Percentiles rank a stretch among this genome's conserved stretches.
phyloP scores from a whole-genome alignment of 2,329 filamentous ascomycete genomes.

The Pestalotiopsis sp. region DNA sequence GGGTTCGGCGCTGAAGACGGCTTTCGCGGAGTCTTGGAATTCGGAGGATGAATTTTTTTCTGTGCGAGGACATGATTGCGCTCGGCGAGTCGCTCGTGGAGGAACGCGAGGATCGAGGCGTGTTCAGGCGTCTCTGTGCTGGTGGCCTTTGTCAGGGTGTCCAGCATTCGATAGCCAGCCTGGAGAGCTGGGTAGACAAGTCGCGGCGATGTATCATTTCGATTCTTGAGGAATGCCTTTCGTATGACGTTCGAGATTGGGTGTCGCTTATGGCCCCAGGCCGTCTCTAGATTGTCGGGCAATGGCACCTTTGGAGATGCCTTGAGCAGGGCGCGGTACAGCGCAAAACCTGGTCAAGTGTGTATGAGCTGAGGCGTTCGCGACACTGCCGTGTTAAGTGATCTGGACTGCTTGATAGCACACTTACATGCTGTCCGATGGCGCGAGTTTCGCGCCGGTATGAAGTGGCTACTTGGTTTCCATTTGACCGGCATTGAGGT shows the following conservation, averaged over 20 bases:
- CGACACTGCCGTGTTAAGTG: neutral
- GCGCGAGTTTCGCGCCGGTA: constrained; percentile 53
- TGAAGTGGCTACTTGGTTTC: constrained; percentile 33
- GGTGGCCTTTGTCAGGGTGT: constrained; percentile 23
- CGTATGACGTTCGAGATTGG: constrained; percentile 62
- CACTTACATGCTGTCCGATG: constrained; percentile 55
- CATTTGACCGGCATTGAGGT: constrained; percentile 15
- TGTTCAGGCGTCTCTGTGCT: constrained; percentile 35
- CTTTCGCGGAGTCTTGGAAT: constrained; percentile 19
- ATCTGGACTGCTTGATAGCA: neutral
- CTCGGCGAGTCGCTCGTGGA: constrained; percentile 41
- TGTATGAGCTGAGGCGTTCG: neutral
- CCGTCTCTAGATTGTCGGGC: constrained; percentile 45
- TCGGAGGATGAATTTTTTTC: constrained; percentile 19
- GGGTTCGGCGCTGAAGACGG: constrained; percentile 22
- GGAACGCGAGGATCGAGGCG: constrained; percentile 42
- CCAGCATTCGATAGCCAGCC: constrained; percentile 59
- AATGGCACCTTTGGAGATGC: constrained; percentile 58
- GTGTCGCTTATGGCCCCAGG: constrained; percentile 32
- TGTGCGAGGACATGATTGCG: constrained; percentile 27
- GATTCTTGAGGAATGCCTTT: constrained; percentile 65
- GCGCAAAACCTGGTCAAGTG: constrained; percentile 59
- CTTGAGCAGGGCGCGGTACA: constrained; percentile 72
- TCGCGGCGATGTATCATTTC: constrained; percentile 57
- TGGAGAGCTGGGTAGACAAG: constrained; percentile 65